Evolutionary conservation across 2,329 filamentous ascomycete species (phyloP).

Genomic region (Pyricularia pennisetigena): DNA sequence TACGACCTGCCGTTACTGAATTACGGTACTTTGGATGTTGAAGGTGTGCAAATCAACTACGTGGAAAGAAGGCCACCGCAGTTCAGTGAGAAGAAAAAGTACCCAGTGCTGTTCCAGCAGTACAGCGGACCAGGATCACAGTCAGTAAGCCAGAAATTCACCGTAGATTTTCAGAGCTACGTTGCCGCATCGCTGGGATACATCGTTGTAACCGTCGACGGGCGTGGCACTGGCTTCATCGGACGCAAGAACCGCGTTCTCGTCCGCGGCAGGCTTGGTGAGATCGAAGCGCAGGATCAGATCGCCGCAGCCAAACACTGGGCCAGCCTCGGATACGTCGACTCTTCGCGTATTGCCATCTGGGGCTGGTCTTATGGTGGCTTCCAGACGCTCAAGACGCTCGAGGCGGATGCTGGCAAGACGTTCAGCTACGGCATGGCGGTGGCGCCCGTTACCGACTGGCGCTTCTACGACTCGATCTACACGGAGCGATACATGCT

Average conservation of each 20-base stretch:
- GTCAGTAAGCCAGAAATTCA: slow-evolving; percentile 69
- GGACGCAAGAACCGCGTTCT: slow-evolving; percentile 76
- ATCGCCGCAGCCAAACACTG: slow-evolving; percentile 83
- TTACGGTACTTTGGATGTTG: slow-evolving; percentile 77
- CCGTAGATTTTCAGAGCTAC: slow-evolving; percentile 83
- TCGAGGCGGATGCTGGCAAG: slow-evolving; percentile 79
- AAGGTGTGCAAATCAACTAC: slow-evolving; percentile 61
- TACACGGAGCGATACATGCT: slow-evolving; percentile 98
- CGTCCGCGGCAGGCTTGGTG: slow-evolving; percentile 73
- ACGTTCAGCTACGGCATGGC: slow-evolving; percentile 98
- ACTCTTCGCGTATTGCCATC: slow-evolving; percentile 73
- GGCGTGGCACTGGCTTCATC: slow-evolving; percentile 82
- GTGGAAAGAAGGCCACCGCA: slow-evolving; percentile 84
- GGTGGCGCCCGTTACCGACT: slow-evolving; percentile 96
- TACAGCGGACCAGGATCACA: slow-evolving; percentile 96
- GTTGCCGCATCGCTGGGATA: slow-evolving; percentile 80
- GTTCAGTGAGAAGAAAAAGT: slow-evolving; percentile 74
- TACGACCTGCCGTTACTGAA: slow-evolving; percentile 75
- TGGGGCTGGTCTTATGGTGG: slow-evolving; percentile 99
- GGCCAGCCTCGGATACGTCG: slow-evolving; percentile 73
- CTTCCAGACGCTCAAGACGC: slow-evolving; percentile 88
- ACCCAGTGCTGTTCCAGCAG: slow-evolving; percentile 89
- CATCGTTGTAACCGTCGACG: slow-evolving; percentile 89
- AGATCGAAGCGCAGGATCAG: slow-evolving; percentile 81
- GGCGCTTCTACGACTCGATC: slow-evolving; percentile 88